These are phyloP conservation scores for Cotoneaster glaucophyllus DNA, from an alignment of 306 rosid species.

Conservation along the genomic window DNA sequence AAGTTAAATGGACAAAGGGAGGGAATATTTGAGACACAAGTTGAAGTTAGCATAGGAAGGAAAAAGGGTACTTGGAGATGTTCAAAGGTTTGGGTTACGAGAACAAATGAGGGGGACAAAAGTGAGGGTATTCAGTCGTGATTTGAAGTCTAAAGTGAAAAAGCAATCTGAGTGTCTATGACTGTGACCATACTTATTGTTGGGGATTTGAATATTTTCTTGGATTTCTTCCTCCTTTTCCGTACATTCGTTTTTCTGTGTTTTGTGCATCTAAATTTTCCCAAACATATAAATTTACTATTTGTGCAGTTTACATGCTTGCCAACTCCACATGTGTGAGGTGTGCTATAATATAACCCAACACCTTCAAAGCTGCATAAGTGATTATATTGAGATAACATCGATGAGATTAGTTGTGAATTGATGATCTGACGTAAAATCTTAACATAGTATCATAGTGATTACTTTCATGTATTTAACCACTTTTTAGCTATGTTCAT, in stretches of 20 bases:
- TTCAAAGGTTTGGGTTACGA: constrained; percentile 9
- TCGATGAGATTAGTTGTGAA: no score
- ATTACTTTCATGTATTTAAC: background rate
- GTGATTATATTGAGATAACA: no score
- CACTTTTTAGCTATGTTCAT: background rate
- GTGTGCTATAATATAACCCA: background rate
- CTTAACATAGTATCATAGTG: background rate
- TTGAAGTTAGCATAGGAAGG: constrained; percentile 15
- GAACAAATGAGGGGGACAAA: constrained; percentile 21
- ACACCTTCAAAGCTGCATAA: no score
- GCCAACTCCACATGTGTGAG: background rate
- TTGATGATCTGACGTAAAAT: fast-evolving
- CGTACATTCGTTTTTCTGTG: background rate
- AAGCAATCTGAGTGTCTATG: constrained; percentile 9
- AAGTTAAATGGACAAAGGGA: background rate
- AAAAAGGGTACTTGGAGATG: constrained; percentile 12
- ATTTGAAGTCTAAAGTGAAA: constrained; percentile 13
- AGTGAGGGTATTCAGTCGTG: constrained; percentile 16
- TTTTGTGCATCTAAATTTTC: background rate
- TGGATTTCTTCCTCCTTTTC: background rate
- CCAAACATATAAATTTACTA: no score
- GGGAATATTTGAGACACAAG: constrained; percentile 36
- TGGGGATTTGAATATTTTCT: constrained; percentile 11
- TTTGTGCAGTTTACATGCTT: background rate
- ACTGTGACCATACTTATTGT: constrained; percentile 4